Percentiles rank a stretch among this genome's conserved stretches.
Evolutionary conservation across 2,329 filamentous ascomycete genomes (phyloP).

Genomic region (Neonectria punicea): DNA sequence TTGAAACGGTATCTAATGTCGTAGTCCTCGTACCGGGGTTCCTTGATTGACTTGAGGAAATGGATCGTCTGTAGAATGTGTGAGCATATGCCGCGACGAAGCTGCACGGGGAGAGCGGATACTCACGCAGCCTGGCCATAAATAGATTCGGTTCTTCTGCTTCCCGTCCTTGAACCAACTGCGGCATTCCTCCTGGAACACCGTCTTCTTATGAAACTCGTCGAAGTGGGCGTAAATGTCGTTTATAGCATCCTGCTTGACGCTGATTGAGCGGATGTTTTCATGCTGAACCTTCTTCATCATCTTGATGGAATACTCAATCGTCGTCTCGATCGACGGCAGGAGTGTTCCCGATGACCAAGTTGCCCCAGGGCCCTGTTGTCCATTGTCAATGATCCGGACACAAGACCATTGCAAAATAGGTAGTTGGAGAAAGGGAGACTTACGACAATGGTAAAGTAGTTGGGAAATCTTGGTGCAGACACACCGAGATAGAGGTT

Average conservation of each 20-base stretch:
- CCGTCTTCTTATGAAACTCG: slow-evolving; percentile 47
- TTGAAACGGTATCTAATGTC: slow-evolving; percentile 47
- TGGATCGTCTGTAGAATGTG: slow-evolving; percentile 45
- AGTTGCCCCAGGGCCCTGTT: slow-evolving; percentile 51
- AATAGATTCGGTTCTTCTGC: slow-evolving; percentile 47
- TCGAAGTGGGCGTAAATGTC: slow-evolving; percentile 49
- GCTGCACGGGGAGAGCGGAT: neutral
- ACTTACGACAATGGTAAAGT: slow-evolving; percentile 47
- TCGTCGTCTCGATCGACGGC: slow-evolving; percentile 56
- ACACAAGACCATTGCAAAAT: neutral
- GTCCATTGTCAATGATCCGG: neutral
- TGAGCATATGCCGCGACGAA: neutral
- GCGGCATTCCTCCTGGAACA: slow-evolving; percentile 48
- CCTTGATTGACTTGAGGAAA: slow-evolving; percentile 51
- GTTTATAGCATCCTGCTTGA: slow-evolving; percentile 48
- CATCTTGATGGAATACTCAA: slow-evolving; percentile 51
- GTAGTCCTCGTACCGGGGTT: slow-evolving; percentile 48
- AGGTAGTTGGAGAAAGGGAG: neutral
- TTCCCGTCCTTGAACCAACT: slow-evolving; percentile 51
- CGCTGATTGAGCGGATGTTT: slow-evolving; percentile 48
- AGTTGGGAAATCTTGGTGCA: slow-evolving; percentile 59
- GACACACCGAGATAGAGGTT: slow-evolving; percentile 58
- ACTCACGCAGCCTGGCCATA: slow-evolving; percentile 49
- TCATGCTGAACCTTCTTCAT: slow-evolving; percentile 52
- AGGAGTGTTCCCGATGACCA: slow-evolving; percentile 56